Evolutionary conservation across 208 protist genomes (phyloP), one percentile per base, ranked within the genome.

Genomic region (Blastocrithidia nonstop): DNA sequence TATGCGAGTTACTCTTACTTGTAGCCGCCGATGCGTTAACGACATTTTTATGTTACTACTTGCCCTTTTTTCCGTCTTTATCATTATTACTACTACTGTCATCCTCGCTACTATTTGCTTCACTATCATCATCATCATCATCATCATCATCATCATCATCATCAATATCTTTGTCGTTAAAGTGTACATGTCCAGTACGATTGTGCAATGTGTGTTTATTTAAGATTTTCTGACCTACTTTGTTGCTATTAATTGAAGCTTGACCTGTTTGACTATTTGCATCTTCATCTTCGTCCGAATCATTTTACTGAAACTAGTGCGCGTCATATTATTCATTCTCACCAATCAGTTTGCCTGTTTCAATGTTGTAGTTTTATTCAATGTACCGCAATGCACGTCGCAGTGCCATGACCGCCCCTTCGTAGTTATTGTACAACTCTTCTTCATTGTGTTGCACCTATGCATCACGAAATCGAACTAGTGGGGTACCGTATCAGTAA

Each of bases 341-440:
- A 7, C 53, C 61, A 32, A 77, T 43, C 40, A 71, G 48, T 13
- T 50, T 59, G 17, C 72, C 83, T 3, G 63, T 29, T 42, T 76
- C 53, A 22, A 92, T 33, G 31, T 87, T 71, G 56, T 88, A 88
- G 29, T 77, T 69, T 58, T 88, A 78, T 50, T 88, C 78, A 27
- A 92, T 38, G 46, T 85, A 92, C 1, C 84, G 56, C 78, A 92
- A 81, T 2, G 83, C 83, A 8, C 76, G 75, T 1, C 83, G 83
- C 39, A 92, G 56, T 47, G 57, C 57, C 20, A 85, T 50, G 20
- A 80, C 71, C 17, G 75, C 83, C 1, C 54, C 57, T 27, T 88
- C 78, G 44, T 65, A 61, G 58, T 82, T 77, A 35, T 45, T 50
- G 2, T 29, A 43, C 15, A 58, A 49, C 39, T 72, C 61, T 19